Percentiles rank a stretch among this genome's conserved stretches.
phyloP scores from a whole-genome alignment of 2,329 filamentous ascomycete species.

The Aspergillaceae sp. region DNA sequence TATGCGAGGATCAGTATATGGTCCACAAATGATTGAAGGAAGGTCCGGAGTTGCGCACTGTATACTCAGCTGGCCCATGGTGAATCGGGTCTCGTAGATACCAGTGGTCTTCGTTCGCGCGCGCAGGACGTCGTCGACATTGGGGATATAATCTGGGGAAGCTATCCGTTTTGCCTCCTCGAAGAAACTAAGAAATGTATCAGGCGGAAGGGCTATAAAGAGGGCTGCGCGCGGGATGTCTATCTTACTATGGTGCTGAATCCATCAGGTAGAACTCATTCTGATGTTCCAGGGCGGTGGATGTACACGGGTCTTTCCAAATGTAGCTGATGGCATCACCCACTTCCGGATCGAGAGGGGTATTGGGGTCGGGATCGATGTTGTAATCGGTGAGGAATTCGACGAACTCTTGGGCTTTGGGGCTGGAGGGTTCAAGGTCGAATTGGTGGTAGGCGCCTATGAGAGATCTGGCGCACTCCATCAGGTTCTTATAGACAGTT shows the following conservation, averaged over 20 bases:
- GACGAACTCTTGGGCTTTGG: constrained; percentile 64
- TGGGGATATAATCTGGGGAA: constrained; percentile 75
- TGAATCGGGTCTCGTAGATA: constrained; percentile 97
- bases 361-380: constrained; percentile 82
- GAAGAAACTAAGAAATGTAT: constrained; percentile 64
- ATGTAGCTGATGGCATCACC: constrained; percentile 75
- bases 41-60: constrained; percentile 53
- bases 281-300: constrained; percentile 79
- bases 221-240: constrained; percentile 1
- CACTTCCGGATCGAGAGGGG: constrained; percentile 69
- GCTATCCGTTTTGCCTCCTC: constrained; percentile 84
- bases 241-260: constrained; percentile 85
- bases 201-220: background rate
- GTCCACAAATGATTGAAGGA: too few relatives aligned
- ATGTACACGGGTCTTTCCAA: constrained; percentile 82
- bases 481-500: constrained; percentile 95
- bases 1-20: constrained; percentile 29
- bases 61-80: constrained; percentile 97
- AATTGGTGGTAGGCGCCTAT: constrained; percentile 90
- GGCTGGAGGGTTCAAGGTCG: constrained; percentile 65
- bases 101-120: constrained; percentile 97
- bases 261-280: constrained; percentile 99
- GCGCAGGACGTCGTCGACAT: constrained; percentile 88
- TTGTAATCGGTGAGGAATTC: constrained; percentile 80
- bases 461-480: constrained; percentile 92